Evolutionary conservation across 2,329 filamentous ascomycete genomes (phyloP), one percentile per base, ranked within the genome.

Genomic region (Mycosphaerella sp.): DNA sequence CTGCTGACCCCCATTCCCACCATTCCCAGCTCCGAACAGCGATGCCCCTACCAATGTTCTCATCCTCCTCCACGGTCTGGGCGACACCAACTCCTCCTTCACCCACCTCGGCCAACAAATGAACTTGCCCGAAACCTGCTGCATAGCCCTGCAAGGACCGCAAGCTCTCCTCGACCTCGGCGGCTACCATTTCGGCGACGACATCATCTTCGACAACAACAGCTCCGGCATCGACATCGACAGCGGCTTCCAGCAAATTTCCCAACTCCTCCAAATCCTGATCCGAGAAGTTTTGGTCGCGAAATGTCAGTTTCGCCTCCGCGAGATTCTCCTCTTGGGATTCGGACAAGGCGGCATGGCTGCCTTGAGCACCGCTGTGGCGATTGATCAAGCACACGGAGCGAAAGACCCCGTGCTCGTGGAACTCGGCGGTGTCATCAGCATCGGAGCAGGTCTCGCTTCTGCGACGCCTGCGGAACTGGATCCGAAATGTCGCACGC

Each of bases 1-100:
- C 45, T 42, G n/a, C 44, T 53, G 21, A 44, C 12, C 10, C 14
- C 14, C 2, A 12, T 25, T 5, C 39, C 10, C 8, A 62, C 21
- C 21, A 25, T 25, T 1, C 6, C 21, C 68, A 64, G 72, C 74
- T 12, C 63, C 78, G 34, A 56, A 60, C 28, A 64, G 66, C 21
- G 80, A 85, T 54, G 78, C 79, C 10, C 80, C 85, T 8, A 86
- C 82, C 39, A 85, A 90, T 61, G 76, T 94, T 59, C 80, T 95
- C 55, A 72, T 95, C 64, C 79, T 95, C 45, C 81, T 95, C 52
- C 89, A 95, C 69, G 89, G 89, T 57, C 79, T 95, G 10, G 89
- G 89, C 56, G 89, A 95, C 71, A 81, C 79, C 30, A 79, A 87
- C 53, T 63, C 67, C 2, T 76, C 86, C 32, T 94, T 93, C 67